Conservation (phyloP, 495 filamentous ascomycete species). For the Cetradonia linearis region DNA sequence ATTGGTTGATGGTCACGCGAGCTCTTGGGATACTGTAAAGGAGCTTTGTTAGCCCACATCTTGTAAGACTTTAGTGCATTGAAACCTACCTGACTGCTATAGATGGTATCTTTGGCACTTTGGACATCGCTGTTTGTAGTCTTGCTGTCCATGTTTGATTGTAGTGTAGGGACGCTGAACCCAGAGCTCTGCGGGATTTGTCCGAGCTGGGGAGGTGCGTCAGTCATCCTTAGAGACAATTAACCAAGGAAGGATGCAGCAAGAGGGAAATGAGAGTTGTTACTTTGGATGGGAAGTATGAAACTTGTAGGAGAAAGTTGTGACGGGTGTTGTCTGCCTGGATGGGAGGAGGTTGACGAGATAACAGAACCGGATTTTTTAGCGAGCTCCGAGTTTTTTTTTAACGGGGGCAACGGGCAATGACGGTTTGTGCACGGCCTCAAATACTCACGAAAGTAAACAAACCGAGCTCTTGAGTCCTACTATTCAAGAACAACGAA, state of each 20-base stretch:
- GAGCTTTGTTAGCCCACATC: conserved; percentile 8
- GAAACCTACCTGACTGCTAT: conserved; percentile 29
- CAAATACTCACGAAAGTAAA: neutral
- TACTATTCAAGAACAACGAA: neutral
- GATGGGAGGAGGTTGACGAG: conserved; percentile 8
- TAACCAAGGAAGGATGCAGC: neutral
- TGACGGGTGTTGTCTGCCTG: conserved; percentile 1
- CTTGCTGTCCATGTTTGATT: conserved; percentile 20
- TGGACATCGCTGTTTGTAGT: conserved; percentile 22
- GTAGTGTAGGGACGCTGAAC: conserved; percentile 20
- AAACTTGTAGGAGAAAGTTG: neutral
- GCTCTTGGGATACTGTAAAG: conserved; percentile 20
- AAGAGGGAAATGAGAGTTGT: conserved; percentile 4
- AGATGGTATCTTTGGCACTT: conserved; percentile 26
- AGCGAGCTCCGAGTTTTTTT: conserved; percentile 8
- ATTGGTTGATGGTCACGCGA: conserved; percentile 21
- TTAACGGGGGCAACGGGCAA: conserved; percentile 1
- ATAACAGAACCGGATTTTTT: conserved; percentile 12
- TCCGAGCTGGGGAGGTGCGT: conserved; percentile 22
- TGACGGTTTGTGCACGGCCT: conserved; percentile 3
- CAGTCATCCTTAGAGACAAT: conserved; percentile 12
- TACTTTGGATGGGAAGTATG: conserved; percentile 3
- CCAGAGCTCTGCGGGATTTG: conserved; percentile 19
- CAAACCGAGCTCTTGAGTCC: neutral
- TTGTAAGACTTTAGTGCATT: neutral